Percentiles rank a stretch among this genome's conserved stretches.
These are phyloP conservation scores for Quercus phellos DNA, from an alignment of 331 rosid genomes.

Conservation along the genomic window DNA sequence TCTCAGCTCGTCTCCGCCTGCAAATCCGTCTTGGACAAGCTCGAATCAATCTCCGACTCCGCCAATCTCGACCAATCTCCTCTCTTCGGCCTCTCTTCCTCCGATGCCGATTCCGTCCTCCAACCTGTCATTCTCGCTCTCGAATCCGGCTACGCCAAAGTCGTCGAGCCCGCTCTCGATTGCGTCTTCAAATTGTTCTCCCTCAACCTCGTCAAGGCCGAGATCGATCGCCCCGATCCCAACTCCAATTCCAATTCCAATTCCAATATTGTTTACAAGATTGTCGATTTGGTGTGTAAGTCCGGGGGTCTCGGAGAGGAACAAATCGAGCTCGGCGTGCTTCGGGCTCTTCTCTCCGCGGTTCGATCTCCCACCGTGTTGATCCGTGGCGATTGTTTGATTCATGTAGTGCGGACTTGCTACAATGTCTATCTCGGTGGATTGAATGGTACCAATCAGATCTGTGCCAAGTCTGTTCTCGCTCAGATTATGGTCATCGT, in stretches of 20 bases:
- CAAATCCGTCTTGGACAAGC: constrained; percentile 90
- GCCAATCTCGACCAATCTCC: constrained; percentile 45
- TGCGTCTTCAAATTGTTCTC: constrained; percentile 88
- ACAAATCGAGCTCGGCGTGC: constrained; percentile 71
- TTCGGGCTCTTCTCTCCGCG: constrained; percentile 73
- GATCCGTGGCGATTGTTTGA: constrained; percentile 78
- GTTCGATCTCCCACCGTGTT: constrained; percentile 70
- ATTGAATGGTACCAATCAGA: constrained; percentile 86
- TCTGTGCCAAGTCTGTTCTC: constrained; percentile 96
- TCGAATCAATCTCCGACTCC: constrained; percentile 51
- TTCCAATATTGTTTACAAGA: constrained; percentile 16
- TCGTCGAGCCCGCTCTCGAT: constrained; percentile 93
- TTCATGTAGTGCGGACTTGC: constrained; percentile 82
- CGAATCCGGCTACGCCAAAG: constrained; percentile 74
- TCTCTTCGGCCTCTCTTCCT: constrained; percentile 50
- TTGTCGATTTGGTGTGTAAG: constrained; percentile 72
- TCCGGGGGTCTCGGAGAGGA: constrained; percentile 84
- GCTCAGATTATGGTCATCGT: constrained; percentile 88
- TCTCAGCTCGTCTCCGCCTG: constrained; percentile 86
- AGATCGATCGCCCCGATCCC: constrained; percentile 54
- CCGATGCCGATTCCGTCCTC: constrained; percentile 74
- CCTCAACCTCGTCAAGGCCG: constrained; percentile 68
- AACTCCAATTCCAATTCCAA: constrained; percentile 19
- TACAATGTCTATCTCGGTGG: constrained; percentile 96
- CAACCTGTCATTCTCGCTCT: constrained; percentile 80